Evolutionary conservation across 352 stramenopile genomes (phyloP), one percentile per base, ranked within the genome.

Genomic region (Globisporangium viniferum): DNA sequence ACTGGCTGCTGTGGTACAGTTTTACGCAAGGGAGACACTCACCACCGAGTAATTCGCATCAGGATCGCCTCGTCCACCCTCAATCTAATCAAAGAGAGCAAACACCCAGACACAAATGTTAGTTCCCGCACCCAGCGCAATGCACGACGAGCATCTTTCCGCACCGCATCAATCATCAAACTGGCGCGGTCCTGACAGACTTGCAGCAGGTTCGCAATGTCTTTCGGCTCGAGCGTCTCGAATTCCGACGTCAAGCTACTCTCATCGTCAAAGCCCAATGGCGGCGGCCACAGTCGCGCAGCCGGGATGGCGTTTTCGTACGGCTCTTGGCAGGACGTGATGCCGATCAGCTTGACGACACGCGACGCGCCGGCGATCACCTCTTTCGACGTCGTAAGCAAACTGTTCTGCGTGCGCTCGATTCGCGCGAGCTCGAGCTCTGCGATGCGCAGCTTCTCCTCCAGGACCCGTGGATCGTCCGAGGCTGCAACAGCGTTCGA

Each of bases 321-420:
- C 20, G 88, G 84, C 48, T 73, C 76, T 0, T 71, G 75, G 39
- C 84, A 91, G 20, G 82, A 90, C 2, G 84, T 94, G 63, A 93
- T 83, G 4, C 86, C 86, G 51, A 91, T 67, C 20, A 95, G 79
- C 59, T 92, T 91, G 24, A 90, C 84, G 56, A 94, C 81, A 36
- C 86, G 76, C 20, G 82, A 81, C 0, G 82, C 81, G 20, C 88
- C 86, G 9, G 78, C 75, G 59, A 91, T 84, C 14, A 94, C 77
- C 55, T 95, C 86, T 57, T 95, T 94, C 1, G 86, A 92, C 24
- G 69, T 90, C 6, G 86, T 89, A 8, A 95, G 70, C 9, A 92
- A 64, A 35, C 69, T 79, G 18, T 79, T 79, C 56, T 95, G 86
- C 3, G 82, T 89, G 22, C 84, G 86, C 48, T 93, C 86, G 0